Evolutionary conservation across 176 grass and related monocot genomes (phyloP), one percentile per base, ranked within the genome.

Genomic region (Carex scoparia): DNA sequence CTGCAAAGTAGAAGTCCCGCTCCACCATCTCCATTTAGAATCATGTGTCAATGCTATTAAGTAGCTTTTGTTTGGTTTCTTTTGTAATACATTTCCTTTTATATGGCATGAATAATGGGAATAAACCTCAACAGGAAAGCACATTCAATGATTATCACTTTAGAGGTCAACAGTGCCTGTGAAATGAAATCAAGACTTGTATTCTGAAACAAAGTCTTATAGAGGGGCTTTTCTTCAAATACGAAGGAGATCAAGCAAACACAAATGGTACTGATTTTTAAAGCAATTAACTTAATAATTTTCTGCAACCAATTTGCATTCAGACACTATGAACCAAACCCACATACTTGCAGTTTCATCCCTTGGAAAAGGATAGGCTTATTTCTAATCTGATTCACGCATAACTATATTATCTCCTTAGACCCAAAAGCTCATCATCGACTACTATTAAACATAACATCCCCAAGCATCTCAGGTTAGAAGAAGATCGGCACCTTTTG

Each of bases 271-370:
- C 46, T 30, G 11, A 54, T 53, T 69, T 13, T 30, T 54, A 30
- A 13, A 53, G 23, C 10, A 54, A 76, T 27, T 11, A 12, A 31
- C 48, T 49, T 55, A 31, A 76, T 3, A 55, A 51, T 15, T 76
- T 76, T 55, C 48, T 76, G 72, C 72, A 30, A 55, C n/a, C 23
- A 54, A 76, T 76, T 76, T 55, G 48, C 48, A 55, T 55, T 76
- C 23, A 55, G n/a, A 55, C 10, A 55, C 23, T 15, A 31, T 53
- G 3, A 76, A 76, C 72, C 46, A 19, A 76, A 55, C 48, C 72
- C 46, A 76, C 19, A 76, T 23, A 55, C 48, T 76, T 54, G 48
- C 72, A 76, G 19, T 76, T 19, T 53, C 72, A 76, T 76, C 11
- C 72, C 72, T 76, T 31, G 23, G 72, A 53, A 54, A 69, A 23